Percentiles rank a stretch among this genome's conserved stretches.
Evolutionary conservation across 2,329 filamentous ascomycete species (phyloP).

Genomic region (Fusarium phyllophilum): DNA sequence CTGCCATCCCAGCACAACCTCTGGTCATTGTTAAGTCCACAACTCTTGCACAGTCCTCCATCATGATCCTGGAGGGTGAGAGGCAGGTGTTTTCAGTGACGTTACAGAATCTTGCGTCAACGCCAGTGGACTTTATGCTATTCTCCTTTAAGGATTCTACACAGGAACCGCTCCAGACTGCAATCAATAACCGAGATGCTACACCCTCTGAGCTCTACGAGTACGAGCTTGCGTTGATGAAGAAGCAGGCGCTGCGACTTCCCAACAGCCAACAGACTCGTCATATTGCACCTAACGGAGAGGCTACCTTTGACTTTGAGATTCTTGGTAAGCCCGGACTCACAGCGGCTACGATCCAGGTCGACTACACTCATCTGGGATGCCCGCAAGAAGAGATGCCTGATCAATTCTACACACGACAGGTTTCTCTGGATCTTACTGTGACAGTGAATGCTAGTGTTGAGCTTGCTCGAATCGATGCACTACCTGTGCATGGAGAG

Average conservation of each 20-base stretch:
- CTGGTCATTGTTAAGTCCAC: slow-evolving; percentile 78
- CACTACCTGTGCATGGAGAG: slow-evolving; percentile 75
- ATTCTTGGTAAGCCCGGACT: slow-evolving; percentile 88
- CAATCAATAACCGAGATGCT: slow-evolving; percentile 79
- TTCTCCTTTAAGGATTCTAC: slow-evolving; percentile 93
- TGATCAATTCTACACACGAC: slow-evolving; percentile 83
- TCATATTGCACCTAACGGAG: slow-evolving; percentile 73
- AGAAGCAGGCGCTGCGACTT: slow-evolving; percentile 74
- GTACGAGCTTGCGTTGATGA: slow-evolving; percentile 81
- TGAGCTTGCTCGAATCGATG: slow-evolving; percentile 82
- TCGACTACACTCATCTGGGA: slow-evolving; percentile 88
- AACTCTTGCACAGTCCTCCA: slow-evolving; percentile 81
- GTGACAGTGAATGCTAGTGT: slow-evolving; percentile 93
- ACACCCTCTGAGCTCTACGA: slow-evolving; percentile 85
- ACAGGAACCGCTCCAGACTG: slow-evolving; percentile 78
- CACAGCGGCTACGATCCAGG: slow-evolving; percentile 80
- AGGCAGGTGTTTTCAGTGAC: slow-evolving; percentile 80
- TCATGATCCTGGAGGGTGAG: slow-evolving; percentile 96
- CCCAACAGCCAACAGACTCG: slow-evolving; percentile 62
- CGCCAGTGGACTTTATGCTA: slow-evolving; percentile 82
- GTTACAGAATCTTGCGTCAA: slow-evolving; percentile 80
- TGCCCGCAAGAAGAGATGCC: slow-evolving; percentile 72
- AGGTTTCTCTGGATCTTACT: slow-evolving; percentile 81
- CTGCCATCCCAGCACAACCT: slow-evolving; percentile 83
- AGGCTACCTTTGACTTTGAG: slow-evolving; percentile 81